A percentile compares a stretch with the other conserved stretches of the same genome.
phyloP scores from a whole-genome alignment of 371 early-diverging fungal genomes.

The Apophysomyces sp. region DNA sequence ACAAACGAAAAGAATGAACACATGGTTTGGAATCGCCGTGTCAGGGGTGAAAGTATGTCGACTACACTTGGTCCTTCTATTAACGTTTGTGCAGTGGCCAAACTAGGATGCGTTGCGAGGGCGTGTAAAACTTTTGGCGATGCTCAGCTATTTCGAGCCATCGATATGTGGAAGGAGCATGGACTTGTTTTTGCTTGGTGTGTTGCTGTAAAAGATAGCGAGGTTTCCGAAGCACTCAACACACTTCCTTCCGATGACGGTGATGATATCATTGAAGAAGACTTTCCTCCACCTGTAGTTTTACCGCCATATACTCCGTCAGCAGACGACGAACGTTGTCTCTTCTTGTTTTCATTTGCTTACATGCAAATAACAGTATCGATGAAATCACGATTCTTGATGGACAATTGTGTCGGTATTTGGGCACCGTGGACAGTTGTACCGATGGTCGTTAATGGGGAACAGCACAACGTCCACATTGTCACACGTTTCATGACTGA shows the following conservation, averaged over 20 bases:
- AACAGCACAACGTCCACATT: not conserved
- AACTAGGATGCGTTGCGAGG: not conserved
- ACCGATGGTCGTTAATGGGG: not conserved
- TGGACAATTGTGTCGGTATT: not conserved
- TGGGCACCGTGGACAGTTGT: slow-evolving; percentile 5
- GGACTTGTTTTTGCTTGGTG: not conserved
- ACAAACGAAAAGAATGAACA: not conserved
- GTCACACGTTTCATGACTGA: slow-evolving; percentile 8
- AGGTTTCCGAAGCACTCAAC: not conserved
- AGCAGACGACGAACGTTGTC: not conserved
- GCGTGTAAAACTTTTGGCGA: not conserved
- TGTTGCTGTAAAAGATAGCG: not conserved
- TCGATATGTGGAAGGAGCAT: not conserved
- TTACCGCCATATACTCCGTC: slow-evolving; percentile 2
- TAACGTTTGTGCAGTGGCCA: not conserved
- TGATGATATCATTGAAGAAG: slow-evolving; percentile 2
- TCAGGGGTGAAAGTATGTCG: slow-evolving; percentile 1
- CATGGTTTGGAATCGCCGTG: not conserved
- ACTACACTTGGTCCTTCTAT: not conserved
- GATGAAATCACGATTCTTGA: not conserved
- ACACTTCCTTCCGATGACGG: not conserved
- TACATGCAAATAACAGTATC: not conserved
- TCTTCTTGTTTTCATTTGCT: not conserved
- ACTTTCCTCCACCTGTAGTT: not conserved
- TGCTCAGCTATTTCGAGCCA: not conserved